Evolutionary conservation across 2,329 filamentous ascomycete species (phyloP).

Genomic region (Colletotrichum endophyticum): DNA sequence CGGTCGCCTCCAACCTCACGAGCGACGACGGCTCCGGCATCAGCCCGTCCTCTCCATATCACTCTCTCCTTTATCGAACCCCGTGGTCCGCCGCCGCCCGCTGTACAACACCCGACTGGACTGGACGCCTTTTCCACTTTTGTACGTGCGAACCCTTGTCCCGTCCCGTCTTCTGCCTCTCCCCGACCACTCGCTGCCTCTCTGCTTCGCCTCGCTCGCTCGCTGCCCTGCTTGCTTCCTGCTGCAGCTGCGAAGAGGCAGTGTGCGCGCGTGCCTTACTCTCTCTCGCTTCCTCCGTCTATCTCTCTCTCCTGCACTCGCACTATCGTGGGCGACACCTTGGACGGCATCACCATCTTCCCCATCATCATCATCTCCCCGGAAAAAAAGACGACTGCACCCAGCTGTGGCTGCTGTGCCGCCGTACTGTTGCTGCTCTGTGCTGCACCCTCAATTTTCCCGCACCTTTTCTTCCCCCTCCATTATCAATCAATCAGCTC

Average conservation of each 20-base stretch:
- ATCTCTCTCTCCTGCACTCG: neutral
- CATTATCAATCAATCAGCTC: constrained; percentile 19
- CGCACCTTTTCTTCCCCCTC: constrained; percentile 1
- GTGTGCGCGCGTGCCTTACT: neutral
- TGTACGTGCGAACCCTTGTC: constrained; percentile 15
- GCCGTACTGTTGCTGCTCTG: neutral
- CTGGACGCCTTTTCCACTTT: constrained; percentile 11
- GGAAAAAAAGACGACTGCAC: neutral
- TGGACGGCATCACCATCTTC: neutral
- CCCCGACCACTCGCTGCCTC: neutral
- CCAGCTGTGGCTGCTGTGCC: neutral
- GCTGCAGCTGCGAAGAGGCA: neutral
- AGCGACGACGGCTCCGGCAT: neutral
- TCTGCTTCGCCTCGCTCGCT: neutral
- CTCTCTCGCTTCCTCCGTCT: neutral
- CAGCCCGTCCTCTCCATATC: neutral
- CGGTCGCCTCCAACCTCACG: neutral
- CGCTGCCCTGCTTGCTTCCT: neutral
- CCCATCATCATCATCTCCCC: neutral
- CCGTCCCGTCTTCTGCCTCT: neutral
- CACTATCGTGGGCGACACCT: neutral
- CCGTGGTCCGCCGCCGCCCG: neutral
- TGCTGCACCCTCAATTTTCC: constrained; percentile 7
- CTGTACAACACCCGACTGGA: neutral
- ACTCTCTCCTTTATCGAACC: neutral